Conservation (phyloP, 805 yeast genomes). For the Lipomyces mesembrius region DNA sequence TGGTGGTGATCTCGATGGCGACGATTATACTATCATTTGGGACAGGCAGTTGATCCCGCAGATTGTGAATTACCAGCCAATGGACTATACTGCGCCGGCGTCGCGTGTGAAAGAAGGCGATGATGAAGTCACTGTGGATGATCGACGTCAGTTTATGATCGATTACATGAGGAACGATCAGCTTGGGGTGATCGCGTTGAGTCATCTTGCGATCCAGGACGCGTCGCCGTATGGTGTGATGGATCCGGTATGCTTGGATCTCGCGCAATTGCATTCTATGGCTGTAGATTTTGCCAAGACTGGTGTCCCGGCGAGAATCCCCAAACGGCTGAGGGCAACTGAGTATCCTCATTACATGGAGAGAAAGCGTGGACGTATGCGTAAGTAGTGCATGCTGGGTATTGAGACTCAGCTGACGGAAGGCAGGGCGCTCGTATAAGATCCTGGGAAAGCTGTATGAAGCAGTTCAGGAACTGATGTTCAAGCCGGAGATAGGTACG, state of each 20-base stretch:
- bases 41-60: constrained; percentile 17
- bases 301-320: constrained; percentile 9
- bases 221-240: constrained; percentile 7
- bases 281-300: constrained; percentile 18
- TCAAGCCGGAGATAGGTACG: background rate
- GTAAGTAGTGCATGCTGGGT: background rate
- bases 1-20: constrained; percentile 29
- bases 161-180: constrained; percentile 13
- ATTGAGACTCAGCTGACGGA: background rate
- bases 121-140: constrained; percentile 8
- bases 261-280: constrained; percentile 15
- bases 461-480: constrained; percentile 6
- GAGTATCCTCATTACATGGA: constrained; percentile 16
- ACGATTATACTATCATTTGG: constrained; percentile 26
- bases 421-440: background rate
- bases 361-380: constrained; percentile 5
- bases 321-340: background rate
- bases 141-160: constrained; percentile 10
- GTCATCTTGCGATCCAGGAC: constrained; percentile 15
- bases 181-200: constrained; percentile 11
- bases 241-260: constrained; percentile 9
- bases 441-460: constrained; percentile 13
- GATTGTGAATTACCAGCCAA: constrained; percentile 7
- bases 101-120: constrained; percentile 4
- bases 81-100: constrained; percentile 14